Percentiles rank a stretch among this genome's conserved stretches.
phyloP scores from a whole-genome alignment of 192 early-diverging fungal genomes.

The Mortierella claussenii region DNA sequence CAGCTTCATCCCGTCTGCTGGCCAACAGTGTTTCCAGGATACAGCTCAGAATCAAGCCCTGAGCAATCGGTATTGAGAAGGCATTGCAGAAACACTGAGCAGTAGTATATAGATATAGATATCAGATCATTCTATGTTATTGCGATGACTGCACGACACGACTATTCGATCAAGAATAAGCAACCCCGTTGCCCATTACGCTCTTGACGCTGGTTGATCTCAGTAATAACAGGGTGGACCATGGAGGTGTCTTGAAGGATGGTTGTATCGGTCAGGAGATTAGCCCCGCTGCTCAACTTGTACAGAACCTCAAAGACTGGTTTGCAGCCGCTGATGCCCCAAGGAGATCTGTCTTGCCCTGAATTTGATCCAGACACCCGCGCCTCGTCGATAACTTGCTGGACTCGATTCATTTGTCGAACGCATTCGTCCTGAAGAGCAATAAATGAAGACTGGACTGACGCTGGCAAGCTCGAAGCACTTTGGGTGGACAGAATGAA shows the following conservation, averaged over 20 bases:
- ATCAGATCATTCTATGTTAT: too few species aligned
- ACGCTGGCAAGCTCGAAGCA: not conserved
- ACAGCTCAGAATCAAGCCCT: constrained; percentile 23
- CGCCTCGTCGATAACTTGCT: constrained; percentile 29
- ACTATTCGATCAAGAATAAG: constrained; percentile 48
- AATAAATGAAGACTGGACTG: not conserved
- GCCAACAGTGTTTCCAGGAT: constrained; percentile 41
- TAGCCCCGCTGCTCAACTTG: constrained; percentile 26
- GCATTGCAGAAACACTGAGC: constrained; percentile 19
- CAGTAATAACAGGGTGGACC: constrained; percentile 36
- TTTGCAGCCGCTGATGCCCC: constrained; percentile 45
- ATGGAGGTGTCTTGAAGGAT: constrained; percentile 15
- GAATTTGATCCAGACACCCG: not conserved
- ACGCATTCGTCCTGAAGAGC: constrained; percentile 16
- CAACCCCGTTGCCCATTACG: constrained; percentile 8
- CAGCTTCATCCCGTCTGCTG: constrained; percentile 40
- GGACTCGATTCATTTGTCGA: constrained; percentile 6
- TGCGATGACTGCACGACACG: too few species aligned
- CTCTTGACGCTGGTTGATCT: constrained; percentile 12
- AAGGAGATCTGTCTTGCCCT: constrained; percentile 25
- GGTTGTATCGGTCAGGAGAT: constrained; percentile 1
- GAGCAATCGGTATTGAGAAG: constrained; percentile 25
- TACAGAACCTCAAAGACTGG: constrained; percentile 45
- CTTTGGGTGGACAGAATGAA: constrained; percentile 3
- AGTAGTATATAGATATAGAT: too few species aligned